Conservation (phyloP, 1,284 basidiomycete genomes). For the Thecaphora thlaspeos region DNA sequence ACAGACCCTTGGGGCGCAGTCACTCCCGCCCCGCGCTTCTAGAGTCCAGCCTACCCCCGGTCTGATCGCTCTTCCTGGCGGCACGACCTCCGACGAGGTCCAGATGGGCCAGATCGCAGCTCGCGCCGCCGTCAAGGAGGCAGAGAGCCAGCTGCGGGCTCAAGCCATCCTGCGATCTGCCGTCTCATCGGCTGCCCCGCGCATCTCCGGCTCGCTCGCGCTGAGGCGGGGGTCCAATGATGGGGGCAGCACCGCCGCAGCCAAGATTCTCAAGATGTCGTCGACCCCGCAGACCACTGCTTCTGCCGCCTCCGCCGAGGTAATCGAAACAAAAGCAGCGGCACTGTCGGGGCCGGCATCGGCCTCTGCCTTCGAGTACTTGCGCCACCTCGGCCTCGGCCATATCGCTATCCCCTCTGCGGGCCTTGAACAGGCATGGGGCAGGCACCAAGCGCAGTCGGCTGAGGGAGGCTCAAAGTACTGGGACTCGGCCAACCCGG, state of each 20-base stretch:
- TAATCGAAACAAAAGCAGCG: too few species aligned
- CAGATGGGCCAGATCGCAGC: conserved; percentile 40
- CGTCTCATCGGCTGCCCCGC: not conserved
- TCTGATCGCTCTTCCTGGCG: not conserved
- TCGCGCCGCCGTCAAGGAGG: conserved; percentile 35
- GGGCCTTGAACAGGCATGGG: conserved; percentile 33
- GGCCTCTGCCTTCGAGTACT: conserved; percentile 12
- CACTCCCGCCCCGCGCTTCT: not conserved
- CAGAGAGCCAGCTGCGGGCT: conserved; percentile 36
- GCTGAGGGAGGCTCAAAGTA: conserved; percentile 1
- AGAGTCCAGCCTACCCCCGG: too few species aligned
- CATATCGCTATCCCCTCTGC: conserved; percentile 36
- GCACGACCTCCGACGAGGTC: conserved; percentile 10
- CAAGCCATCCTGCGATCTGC: conserved; percentile 23
- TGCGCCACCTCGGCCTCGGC: conserved; percentile 33
- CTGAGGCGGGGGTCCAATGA: conserved; percentile 1
- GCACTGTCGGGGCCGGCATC: too few species aligned
- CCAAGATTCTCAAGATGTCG: too few species aligned
- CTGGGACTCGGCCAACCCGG: conserved; percentile 27
- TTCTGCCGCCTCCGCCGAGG: too few species aligned
- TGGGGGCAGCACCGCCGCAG: not conserved
- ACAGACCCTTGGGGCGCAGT: conserved; percentile 16
- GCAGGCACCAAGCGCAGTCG: conserved; percentile 5
- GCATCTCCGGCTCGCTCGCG: not conserved
- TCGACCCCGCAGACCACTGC: too few species aligned